phyloP scores from a whole-genome alignment of 2,329 filamentous ascomycete species.

The Pochonia chlamydosporia region DNA sequence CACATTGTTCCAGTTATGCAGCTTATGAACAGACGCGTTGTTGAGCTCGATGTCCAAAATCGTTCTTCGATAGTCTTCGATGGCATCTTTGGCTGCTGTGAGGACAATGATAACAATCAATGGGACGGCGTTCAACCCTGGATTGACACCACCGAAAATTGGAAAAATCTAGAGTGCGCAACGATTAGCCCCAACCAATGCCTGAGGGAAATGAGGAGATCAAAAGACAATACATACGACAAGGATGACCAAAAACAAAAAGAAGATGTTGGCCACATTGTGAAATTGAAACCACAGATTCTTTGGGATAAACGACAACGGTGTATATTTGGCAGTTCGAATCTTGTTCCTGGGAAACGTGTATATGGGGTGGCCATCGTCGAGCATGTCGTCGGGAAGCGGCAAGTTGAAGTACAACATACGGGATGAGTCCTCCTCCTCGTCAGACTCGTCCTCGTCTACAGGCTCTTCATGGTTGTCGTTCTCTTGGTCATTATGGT shows the following conservation, averaged over 20 bases:
- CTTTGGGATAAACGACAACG: constrained; percentile 90
- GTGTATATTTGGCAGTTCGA: constrained; percentile 94
- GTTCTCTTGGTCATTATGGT: constrained; percentile 19
- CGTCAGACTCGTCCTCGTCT: constrained; percentile 29
- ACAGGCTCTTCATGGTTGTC: constrained; percentile 25
- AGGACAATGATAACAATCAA: constrained; percentile 87
- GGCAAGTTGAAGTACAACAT: constrained; percentile 82
- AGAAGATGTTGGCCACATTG: constrained; percentile 97
- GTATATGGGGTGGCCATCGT: constrained; percentile 67
- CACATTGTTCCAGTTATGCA: constrained; percentile 86
- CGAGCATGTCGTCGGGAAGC: constrained; percentile 66
- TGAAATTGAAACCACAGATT: constrained; percentile 98
- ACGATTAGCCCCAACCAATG: background rate
- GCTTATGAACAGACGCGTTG: constrained; percentile 87
- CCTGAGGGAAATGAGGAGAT: background rate
- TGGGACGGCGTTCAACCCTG: constrained; percentile 82
- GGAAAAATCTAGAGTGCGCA: constrained; percentile 68
- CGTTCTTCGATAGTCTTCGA: constrained; percentile 92
- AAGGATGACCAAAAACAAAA: constrained; percentile 92
- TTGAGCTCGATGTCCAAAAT: constrained; percentile 90
- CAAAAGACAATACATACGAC: constrained; percentile 56
- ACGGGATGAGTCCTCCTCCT: constrained; percentile 40
- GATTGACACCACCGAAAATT: constrained; percentile 89
- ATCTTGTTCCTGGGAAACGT: constrained; percentile 91
- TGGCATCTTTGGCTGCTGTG: constrained; percentile 88